Conservation (phyloP, 1,284 basidiomycete species). For the Apiotrichum siamense region DNA sequence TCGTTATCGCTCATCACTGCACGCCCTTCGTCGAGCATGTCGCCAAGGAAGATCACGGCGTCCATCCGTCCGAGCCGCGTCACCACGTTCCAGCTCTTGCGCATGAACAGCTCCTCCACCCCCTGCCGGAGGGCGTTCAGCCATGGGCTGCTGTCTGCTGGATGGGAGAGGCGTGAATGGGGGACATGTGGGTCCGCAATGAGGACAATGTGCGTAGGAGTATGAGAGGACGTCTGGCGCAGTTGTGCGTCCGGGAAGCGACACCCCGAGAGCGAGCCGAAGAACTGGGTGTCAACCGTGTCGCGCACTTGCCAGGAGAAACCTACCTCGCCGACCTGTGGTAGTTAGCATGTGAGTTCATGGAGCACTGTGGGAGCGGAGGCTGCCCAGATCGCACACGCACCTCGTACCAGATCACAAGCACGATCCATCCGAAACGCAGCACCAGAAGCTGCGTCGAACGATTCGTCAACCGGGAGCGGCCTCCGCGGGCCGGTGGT, state of each 20-base stretch:
- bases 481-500: slow-evolving; percentile 5
- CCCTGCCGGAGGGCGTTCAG: slow-evolving; percentile 51
- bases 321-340: slow-evolving; percentile 41
- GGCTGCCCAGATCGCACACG: slow-evolving; percentile 25
- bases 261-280: slow-evolving; percentile 44
- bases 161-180: slow-evolving; percentile 52
- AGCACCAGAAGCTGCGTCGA: slow-evolving; percentile 46
- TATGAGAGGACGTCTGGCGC: slow-evolving; percentile 6
- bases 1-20: slow-evolving; percentile 56
- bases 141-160: slow-evolving; percentile 39
- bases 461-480: slow-evolving; percentile 28
- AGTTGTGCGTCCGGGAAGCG: slow-evolving; percentile 43
- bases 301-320: background rate
- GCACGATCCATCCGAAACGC: slow-evolving; percentile 56
- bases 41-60: slow-evolving; percentile 70
- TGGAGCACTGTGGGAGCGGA: background rate
- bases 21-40: slow-evolving; percentile 68
- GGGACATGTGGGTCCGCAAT: slow-evolving; percentile 72
- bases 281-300: slow-evolving; percentile 31
- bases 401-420: slow-evolving; percentile 68
- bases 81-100: slow-evolving; percentile 67
- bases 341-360: slow-evolving; percentile 7
- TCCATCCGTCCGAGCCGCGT: slow-evolving; percentile 58
- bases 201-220: slow-evolving; percentile 61
- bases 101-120: slow-evolving; percentile 62